Base-by-base conservation (phyloP, 2,329 filamentous ascomycete genomes). In the Thelonectria discophora region DNA sequence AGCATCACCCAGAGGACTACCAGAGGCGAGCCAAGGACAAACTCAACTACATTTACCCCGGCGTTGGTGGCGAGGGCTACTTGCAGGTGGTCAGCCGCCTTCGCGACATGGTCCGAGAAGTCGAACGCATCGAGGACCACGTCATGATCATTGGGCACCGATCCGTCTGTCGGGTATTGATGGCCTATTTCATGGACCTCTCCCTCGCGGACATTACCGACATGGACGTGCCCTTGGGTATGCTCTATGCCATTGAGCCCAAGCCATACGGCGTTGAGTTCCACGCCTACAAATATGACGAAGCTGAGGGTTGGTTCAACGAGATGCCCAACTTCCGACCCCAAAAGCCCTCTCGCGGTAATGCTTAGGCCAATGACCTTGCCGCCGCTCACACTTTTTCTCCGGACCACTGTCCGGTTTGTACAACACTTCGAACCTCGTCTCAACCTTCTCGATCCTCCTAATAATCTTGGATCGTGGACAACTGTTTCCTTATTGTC, bases 261-360 rank as follows among this genome's bases (percentile, higher is more conserved):
- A 97, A 97, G 83, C 95, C 95, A 1, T 99, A 99, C 69, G 95
- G 95, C 13, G 94, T 97, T 60, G 94, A 97, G 63, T 97, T 98
- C 81, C 94, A 97, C 76, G 94, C 93, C 0, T 99, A 97, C 82
- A 87, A 89, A 63, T 99, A 97, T 80, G 92, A 97, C 74, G 86
- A 92, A 64, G 82, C 84, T 3, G 86, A 81, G 18, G 88, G 90
- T 65, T 93, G 90, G 85, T 99, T 99, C 71, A 88, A 95, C 61
- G 89, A 95, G 74, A 79, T 96, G 47, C 91, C 90, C n/a, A 84
- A 94, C 72, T 98, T 95, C 78, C 88, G 90, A 77, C 85, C 95
- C 30, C 86, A 86, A 65, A 85, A 85, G 65, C 76, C 77, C 34
- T 65, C 75, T 27, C 73, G 76, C 21, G 72, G 73, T 56, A 74